Evolutionary conservation across 2,329 filamentous ascomycete genomes (phyloP), one percentile per base, ranked within the genome.

Genomic region (Epichloe amarillans): DNA sequence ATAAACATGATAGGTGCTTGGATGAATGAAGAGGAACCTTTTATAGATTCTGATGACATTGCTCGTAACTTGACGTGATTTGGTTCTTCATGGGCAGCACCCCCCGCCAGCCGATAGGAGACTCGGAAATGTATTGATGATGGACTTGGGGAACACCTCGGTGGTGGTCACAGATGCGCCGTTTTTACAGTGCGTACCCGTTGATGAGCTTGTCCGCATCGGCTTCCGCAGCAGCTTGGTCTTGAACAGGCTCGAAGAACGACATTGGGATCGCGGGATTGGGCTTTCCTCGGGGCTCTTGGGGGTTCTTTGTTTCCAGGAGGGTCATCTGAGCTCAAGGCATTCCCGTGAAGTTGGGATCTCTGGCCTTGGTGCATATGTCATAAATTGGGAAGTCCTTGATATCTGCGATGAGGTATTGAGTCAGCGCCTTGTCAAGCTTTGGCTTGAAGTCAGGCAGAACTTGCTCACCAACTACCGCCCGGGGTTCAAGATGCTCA

Each of bases 331-430:
- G 15, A 7, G 17, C 37, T n/a, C 7, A 15, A 10, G 15, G 14
- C 7, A 39, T 8, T 39, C 3, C 3, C 37, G 7, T 15, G 10
- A 39, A 39, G 3, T 39, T 14, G 10, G 6, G 12, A 46, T 66
- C 59, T 17, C 63, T 59, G 53, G 74, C 72, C 60, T 72, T 73
- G 17, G 17, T 19, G 77, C 60, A 60, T 3, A 74, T 63, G 54
- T 73, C 60, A 36, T 69, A 56, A 41, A 59, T 53, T 2, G 54
- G 53, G 50, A 64, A 73, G 10, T 55, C 55, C 30, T 30, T 30
- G 30, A 11, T 30, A 30, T 59, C 52, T 46, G 63, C 57, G 45
- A 54, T 40, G 26, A 63, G 23, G 55, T 60, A 61, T 54, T 65
- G 57, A 52, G 46, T 40, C 10, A 58, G 53, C 0, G 58, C 57